Percentiles rank a stretch among this genome's conserved stretches.
Evolutionary conservation across 441 rosid species (phyloP).

Genomic region (Syzygium malaccense): DNA sequence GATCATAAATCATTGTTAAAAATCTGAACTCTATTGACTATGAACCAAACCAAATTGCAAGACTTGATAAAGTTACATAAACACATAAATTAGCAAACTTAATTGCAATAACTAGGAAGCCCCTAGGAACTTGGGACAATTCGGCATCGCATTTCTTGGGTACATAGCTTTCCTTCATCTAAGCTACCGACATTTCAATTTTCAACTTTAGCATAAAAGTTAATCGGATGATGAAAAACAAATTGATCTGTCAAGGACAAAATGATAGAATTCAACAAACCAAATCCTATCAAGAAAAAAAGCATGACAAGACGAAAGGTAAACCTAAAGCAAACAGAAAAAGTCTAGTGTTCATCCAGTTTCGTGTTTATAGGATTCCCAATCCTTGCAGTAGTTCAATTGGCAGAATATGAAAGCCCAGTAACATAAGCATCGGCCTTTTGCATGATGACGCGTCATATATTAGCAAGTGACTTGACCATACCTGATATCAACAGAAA

Average conservation of each 20-base stretch:
- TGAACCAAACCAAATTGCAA: background rate
- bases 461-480: background rate
- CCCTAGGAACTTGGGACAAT: background rate
- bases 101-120: background rate
- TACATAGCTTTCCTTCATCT: background rate
- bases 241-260: background rate
- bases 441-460: background rate
- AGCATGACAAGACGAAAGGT: background rate
- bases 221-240: background rate
- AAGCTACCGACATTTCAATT: background rate
- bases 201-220: background rate
- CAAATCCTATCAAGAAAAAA: background rate
- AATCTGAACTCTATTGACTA: background rate
- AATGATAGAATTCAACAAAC: background rate
- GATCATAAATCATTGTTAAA: background rate
- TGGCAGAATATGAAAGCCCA: background rate
- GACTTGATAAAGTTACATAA: background rate
- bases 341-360: background rate
- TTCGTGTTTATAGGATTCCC: background rate
- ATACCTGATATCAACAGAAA: slow-evolving; percentile 86
- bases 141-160: background rate
- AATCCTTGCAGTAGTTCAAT: background rate
- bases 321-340: background rate
- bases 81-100: background rate
- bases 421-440: background rate